These are phyloP conservation scores for Paraphaeosphaeria minitans DNA, from an alignment of 2,329 filamentous ascomycete genomes.

Conservation along the genomic window DNA sequence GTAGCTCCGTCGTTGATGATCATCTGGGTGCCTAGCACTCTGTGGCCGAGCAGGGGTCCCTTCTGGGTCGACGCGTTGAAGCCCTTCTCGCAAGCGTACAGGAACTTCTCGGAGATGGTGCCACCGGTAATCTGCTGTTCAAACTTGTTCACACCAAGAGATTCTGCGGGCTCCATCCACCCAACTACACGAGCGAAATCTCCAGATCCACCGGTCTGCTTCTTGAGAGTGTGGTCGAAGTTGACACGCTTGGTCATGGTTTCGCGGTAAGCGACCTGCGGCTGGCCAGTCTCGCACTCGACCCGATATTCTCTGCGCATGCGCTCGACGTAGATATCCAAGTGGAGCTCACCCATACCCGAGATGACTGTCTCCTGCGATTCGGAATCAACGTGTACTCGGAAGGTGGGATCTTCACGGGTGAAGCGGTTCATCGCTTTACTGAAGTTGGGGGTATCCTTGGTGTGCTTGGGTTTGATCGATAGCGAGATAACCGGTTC, in stretches of 20 bases:
- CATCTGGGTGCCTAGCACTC: conserved; percentile 88
- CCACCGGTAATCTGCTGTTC: conserved; percentile 87
- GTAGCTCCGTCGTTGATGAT: conserved; percentile 95
- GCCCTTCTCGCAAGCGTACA: conserved; percentile 93
- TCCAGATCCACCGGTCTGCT: conserved; percentile 93
- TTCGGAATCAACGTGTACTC: conserved; percentile 88
- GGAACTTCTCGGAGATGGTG: conserved; percentile 91
- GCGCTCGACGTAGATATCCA: conserved; percentile 97
- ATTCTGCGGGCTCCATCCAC: conserved; percentile 83
- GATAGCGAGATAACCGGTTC: conserved; percentile 98
- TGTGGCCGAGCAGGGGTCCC: conserved; percentile 90
- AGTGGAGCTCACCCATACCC: conserved; percentile 95
- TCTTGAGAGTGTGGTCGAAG: conserved; percentile 93
- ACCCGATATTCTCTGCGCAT: conserved; percentile 97
- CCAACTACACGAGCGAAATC: conserved; percentile 93
- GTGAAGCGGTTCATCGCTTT: conserved; percentile 99
- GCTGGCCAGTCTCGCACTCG: conserved; percentile 93
- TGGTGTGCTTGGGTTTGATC: conserved; percentile 93
- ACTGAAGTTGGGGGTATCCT: conserved; percentile 91
- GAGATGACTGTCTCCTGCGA: conserved; percentile 97
- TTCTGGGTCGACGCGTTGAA: conserved; percentile 83
- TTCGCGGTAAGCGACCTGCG: conserved; percentile 96
- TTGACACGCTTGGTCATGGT: conserved; percentile 80
- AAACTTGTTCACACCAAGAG: conserved; percentile 77
- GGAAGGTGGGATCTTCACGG: conserved; percentile 96